Percentiles rank a stretch among this genome's conserved stretches.
Conservation (phyloP, 345 rosid species). For the Triadica sebifera region DNA sequence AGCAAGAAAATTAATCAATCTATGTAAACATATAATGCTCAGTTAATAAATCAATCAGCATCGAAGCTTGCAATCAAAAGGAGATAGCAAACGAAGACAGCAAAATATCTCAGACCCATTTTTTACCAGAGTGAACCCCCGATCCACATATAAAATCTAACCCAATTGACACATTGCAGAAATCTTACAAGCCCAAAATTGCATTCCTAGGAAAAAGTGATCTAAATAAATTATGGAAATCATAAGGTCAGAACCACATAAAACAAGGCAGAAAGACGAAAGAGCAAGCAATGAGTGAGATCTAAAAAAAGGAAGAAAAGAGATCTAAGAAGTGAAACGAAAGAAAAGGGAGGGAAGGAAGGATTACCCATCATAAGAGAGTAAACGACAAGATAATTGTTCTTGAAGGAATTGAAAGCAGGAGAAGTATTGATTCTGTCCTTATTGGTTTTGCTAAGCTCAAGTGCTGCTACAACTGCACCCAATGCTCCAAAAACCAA, state of each 20-base stretch:
- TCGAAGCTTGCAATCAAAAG: not conserved
- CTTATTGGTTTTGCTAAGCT: slow-evolving; percentile 68
- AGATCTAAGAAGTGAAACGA: not conserved
- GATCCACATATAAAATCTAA: not conserved
- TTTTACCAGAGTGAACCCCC: not conserved
- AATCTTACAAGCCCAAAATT: not conserved
- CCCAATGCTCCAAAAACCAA: slow-evolving; percentile 60
- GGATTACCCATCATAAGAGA: slow-evolving; percentile 76
- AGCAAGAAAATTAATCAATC: not conserved
- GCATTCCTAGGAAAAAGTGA: not conserved
- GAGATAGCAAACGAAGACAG: not conserved
- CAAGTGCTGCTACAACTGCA: slow-evolving; percentile 63
- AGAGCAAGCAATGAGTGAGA: not conserved
- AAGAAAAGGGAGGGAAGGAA: no score
- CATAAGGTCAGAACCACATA: slow-evolving; percentile 2
- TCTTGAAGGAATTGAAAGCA: slow-evolving; percentile 78
- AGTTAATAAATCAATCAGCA: no score
- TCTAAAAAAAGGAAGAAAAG: not conserved
- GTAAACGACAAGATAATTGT: slow-evolving; percentile 82
- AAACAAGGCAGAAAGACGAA: not conserved
- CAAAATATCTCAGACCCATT: not conserved
- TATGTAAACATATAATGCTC: not conserved
- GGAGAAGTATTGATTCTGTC: slow-evolving; percentile 74
- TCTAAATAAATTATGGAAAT: not conserved
- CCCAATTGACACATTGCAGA: not conserved